A percentile compares a stretch with the other conserved stretches of the same genome.
Evolutionary conservation across 2,329 filamentous ascomycete species (phyloP).

Genomic region (Botrytis fragariae): DNA sequence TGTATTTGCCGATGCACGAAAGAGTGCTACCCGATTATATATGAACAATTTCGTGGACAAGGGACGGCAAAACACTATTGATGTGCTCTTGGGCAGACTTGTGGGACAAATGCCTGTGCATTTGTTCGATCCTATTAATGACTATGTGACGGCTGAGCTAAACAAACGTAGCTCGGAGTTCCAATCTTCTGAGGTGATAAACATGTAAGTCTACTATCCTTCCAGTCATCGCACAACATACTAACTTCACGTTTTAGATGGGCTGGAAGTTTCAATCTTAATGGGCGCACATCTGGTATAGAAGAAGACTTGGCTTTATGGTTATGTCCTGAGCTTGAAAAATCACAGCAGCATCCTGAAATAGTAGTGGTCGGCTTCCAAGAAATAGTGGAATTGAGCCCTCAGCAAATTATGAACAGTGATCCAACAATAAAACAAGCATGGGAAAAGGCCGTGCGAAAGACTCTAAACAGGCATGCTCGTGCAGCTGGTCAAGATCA

Average conservation of each 20-base stretch:
- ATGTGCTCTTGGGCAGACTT: slow-evolving; percentile 82
- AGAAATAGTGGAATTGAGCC: slow-evolving; percentile 96
- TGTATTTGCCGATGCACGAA: slow-evolving; percentile 89
- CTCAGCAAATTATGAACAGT: slow-evolving; percentile 98
- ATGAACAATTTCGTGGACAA: slow-evolving; percentile 98
- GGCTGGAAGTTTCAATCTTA: slow-evolving; percentile 92
- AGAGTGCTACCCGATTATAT: slow-evolving; percentile 89
- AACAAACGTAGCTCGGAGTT: slow-evolving; percentile 67
- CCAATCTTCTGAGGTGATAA: slow-evolving; percentile 69
- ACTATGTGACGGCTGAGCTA: slow-evolving; percentile 79
- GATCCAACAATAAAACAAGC: slow-evolving; percentile 80
- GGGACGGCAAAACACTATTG: slow-evolving; percentile 87
- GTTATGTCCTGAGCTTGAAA: slow-evolving; percentile 68
- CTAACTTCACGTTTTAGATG: slow-evolving; percentile 35
- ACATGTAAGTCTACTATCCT: slow-evolving; percentile 48
- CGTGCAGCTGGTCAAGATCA: slow-evolving; percentile 64
- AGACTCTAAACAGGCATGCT: slow-evolving; percentile 71
- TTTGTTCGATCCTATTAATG: slow-evolving; percentile 91
- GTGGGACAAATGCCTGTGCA: slow-evolving; percentile 80
- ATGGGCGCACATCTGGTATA: slow-evolving; percentile 77
- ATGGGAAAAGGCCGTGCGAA: slow-evolving; percentile 82
- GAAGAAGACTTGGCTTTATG: slow-evolving; percentile 79
- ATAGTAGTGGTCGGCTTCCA: slow-evolving; percentile 93
- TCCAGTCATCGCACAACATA: background rate
- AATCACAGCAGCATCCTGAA: slow-evolving; percentile 65